Base-by-base conservation (phyloP, 2,329 filamentous ascomycete species). In the Fusarium bactridioides region DNA sequence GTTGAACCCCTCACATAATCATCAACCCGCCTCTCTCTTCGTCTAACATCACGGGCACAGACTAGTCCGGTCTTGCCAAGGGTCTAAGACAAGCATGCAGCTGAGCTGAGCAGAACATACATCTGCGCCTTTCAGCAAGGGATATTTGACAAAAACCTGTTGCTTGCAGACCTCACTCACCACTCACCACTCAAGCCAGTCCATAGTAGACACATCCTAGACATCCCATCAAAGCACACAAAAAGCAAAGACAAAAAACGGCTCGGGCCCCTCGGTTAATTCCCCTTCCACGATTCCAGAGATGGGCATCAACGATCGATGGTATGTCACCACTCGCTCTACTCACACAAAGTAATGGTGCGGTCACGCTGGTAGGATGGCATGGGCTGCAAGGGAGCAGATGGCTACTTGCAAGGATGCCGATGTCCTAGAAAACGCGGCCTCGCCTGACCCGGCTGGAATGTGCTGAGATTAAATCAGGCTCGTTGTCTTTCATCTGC, bases 21-120 rank as follows among this genome's bases (percentile, higher is more conserved):
- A 37, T 43, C 25, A 71, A 45, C 61, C 38, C 38, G 48, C 44
- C 38, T 56, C 41, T 59, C 55, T n/a, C 54, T 38, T 41, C 41
- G 31, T 58, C 35, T 57, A 53, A 51, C 41, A 59, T 47, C 33
- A 55, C 57, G 18, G 47, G 43, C 44, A 51, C 53, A 33, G 50
- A 53, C 48, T 64, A 61, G 50, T 63, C 48, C 54, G 44, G 61
- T 35, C 35, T 31, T 50, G 27, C 31, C 27, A 64, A 71, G 62
- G 58, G 57, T 74, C 63, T 62, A 68, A 76, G 67, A 69, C 74
- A 76, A 33, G 50, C 66, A 65, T 62, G 33, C 33, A 35, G 61
- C 44, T 54, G 56, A 45, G 48, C 61, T 65, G 62, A 51, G 33
- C 38, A 43, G 40, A 25, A 15, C 19, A 27, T 48, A 31, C 47